Percentiles rank a stretch among this genome's conserved stretches.
These are phyloP conservation scores for Leccinellum luteum DNA, from an alignment of 768 basidiomycete genomes.

Conservation along the genomic window DNA sequence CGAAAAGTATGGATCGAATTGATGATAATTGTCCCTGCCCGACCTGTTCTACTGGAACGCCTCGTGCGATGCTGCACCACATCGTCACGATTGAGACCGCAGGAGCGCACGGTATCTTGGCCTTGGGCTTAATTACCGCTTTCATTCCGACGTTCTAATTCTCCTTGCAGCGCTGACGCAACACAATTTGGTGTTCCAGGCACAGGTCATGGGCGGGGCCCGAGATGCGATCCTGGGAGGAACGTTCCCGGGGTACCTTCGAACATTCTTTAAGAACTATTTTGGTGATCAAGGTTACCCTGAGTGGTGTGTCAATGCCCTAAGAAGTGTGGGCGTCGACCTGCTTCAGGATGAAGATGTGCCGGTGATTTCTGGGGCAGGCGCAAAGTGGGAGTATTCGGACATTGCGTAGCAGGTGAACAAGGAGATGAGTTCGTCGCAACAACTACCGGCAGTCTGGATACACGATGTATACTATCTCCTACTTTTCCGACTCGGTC, in stretches of 20 bases:
- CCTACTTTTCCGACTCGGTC: constrained; percentile 47
- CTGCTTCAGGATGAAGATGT: constrained; percentile 55
- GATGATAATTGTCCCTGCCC: constrained; percentile 82
- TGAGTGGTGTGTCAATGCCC: constrained; percentile 84
- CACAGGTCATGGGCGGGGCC: constrained; percentile 82
- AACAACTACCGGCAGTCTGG: background rate
- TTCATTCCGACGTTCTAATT: constrained; percentile 10
- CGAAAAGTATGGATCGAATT: constrained; percentile 66
- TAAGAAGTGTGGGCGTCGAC: constrained; percentile 81
- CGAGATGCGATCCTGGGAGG: constrained; percentile 78
- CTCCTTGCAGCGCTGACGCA: constrained; percentile 62
- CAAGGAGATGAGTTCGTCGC: background rate
- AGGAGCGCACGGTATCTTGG: constrained; percentile 71
- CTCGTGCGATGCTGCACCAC: constrained; percentile 76
- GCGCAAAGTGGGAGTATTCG: constrained; percentile 82
- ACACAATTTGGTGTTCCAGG: constrained; percentile 85
- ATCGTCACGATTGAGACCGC: constrained; percentile 76
- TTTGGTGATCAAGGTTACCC: constrained; percentile 80
- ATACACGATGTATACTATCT: constrained; percentile 16
- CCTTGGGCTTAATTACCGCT: constrained; percentile 16
- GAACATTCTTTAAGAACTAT: constrained; percentile 72
- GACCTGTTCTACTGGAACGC: constrained; percentile 66
- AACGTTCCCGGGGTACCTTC: constrained; percentile 75
- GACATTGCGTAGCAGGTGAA: constrained; percentile 27
- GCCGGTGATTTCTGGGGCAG: constrained; percentile 56